Evolutionary conservation across 352 stramenopile species (phyloP), one percentile per base, ranked within the genome.

Genomic region (Pythium sp.): DNA sequence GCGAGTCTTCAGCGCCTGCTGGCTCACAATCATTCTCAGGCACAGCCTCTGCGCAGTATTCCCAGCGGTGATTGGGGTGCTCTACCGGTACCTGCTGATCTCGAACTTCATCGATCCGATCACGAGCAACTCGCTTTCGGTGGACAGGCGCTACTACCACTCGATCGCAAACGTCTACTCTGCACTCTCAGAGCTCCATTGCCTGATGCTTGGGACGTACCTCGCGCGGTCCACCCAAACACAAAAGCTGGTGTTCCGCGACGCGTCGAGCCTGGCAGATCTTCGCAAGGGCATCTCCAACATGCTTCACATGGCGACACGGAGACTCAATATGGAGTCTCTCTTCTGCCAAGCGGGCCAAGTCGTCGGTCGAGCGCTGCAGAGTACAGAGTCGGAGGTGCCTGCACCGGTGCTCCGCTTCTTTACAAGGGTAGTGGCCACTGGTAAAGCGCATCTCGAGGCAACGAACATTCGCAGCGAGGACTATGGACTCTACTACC

Each of bases 401-500:
- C 43, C 59, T n/a, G 43, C 12, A 34, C 12, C 9, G 9, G 11
- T 38, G 2, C 30, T 15, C 14, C 43, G 47, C 14, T 26, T 51
- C 11, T 12, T n/a, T 12, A 30, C 1, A 8, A 7, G 4, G 5
- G 32, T 64, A 5, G 43, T 58, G 18, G 54, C 30, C 24, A 3
- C 28, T 2, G 59, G 11, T 47, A 30, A 51, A 43, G 9, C 43
- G 55, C 15, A 18, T 68, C 20, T 71, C 14, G 36, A 20, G 2
- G 62, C 51, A 24, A 26, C 80, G 1, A 73, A 71, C 12, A 69
- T 71, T 11, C 54, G 75, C 28, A 65, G 67, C 0, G 63, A 53
- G 1, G 72, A 77, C 53, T 81, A 77, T 30, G 74, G 75, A 36
- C 55, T 72, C 14, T 49, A 80, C 20, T 65, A 78, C 24, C 32